phyloP scores from a whole-genome alignment of 148 eudicot genomes.

The Camellia japonica region DNA sequence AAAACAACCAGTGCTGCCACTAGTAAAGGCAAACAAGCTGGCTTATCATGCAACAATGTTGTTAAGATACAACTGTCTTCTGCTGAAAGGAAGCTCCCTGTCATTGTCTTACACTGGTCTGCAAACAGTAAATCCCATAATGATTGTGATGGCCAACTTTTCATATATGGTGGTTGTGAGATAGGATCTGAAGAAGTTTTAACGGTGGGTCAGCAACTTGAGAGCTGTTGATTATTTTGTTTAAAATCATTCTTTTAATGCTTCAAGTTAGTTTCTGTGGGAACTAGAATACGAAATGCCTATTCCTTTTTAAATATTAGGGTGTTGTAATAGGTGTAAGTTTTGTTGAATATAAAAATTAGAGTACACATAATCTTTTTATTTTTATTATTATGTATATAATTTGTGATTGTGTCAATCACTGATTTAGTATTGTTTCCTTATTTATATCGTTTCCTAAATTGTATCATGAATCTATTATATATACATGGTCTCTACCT shows the following conservation, averaged over 20 bases:
- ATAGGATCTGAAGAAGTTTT: conserved; percentile 78
- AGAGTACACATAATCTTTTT: too few relatives aligned
- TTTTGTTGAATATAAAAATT: too few relatives aligned
- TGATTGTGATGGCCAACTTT: conserved; percentile 58
- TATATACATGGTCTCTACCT: too few relatives aligned
- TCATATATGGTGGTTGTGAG: conserved; percentile 77
- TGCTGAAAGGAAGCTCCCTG: conserved; percentile 66
- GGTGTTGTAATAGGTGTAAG: neutral
- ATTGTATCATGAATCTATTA: too few relatives aligned
- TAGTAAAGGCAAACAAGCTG: conserved; percentile 33
- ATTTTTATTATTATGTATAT: too few relatives aligned
- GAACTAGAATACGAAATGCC: neutral
- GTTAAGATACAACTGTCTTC: conserved; percentile 67
- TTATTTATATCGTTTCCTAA: too few relatives aligned
- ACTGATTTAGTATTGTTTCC: too few relatives aligned
- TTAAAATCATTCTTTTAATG: neutral
- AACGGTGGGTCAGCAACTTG: conserved; percentile 46
- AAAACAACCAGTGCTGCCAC: conserved; percentile 39
- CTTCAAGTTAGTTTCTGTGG: neutral
- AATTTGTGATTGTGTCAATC: too few relatives aligned
- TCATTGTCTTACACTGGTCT: conserved; percentile 61
- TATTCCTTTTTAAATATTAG: neutral
- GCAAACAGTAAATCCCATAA: conserved; percentile 42
- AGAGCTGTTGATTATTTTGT: neutral
- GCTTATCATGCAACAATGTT: conserved; percentile 40